A percentile compares a stretch with the other conserved stretches of the same genome.
These are phyloP conservation scores for Stephanodiscus triporus DNA, from an alignment of 108 stramenopile genomes.

Conservation along the genomic window DNA sequence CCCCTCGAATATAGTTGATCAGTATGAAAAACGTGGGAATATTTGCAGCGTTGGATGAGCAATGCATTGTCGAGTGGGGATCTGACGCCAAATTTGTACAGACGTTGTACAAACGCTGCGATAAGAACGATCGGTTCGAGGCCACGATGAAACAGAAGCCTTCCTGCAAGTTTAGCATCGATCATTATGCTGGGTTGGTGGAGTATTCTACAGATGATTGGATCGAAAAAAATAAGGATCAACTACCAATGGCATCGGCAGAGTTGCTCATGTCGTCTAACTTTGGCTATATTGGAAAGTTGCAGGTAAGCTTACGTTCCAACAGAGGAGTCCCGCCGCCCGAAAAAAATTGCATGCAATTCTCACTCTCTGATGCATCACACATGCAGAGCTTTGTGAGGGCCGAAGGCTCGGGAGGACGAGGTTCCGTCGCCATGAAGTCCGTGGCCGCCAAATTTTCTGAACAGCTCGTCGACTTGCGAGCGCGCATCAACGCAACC, in stretches of 20 bases:
- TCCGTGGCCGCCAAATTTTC: slow-evolving; percentile 85
- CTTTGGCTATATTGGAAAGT: slow-evolving; percentile 62
- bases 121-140: slow-evolving; percentile 63
- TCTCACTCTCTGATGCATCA: not conserved
- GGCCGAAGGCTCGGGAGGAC: slow-evolving; percentile 64
- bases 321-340: slow-evolving; percentile 26
- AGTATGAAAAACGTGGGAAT: slow-evolving; percentile 92
- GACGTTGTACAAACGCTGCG: slow-evolving; percentile 69
- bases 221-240: slow-evolving; percentile 89
- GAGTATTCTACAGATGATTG: slow-evolving; percentile 88
- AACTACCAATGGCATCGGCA: slow-evolving; percentile 76
- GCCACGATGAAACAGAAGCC: slow-evolving; percentile 57
- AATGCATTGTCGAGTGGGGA: slow-evolving; percentile 93
- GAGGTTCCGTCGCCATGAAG: slow-evolving; percentile 62
- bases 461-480: slow-evolving; percentile 74
- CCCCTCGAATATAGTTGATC: slow-evolving; percentile 59
- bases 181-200: slow-evolving; percentile 95
- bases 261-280: slow-evolving; percentile 64
- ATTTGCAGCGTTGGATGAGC: slow-evolving; percentile 93
- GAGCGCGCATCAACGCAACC: slow-evolving; percentile 69
- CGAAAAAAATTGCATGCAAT: not conserved
- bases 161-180: slow-evolving; percentile 84
- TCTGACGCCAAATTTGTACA: slow-evolving; percentile 82
- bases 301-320: slow-evolving; percentile 30
- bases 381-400: slow-evolving; percentile 39